A percentile compares a stretch with the other conserved stretches of the same genome.
Conservation (phyloP, 805 yeast genomes). For the Ogataea polymorpha region DNA sequence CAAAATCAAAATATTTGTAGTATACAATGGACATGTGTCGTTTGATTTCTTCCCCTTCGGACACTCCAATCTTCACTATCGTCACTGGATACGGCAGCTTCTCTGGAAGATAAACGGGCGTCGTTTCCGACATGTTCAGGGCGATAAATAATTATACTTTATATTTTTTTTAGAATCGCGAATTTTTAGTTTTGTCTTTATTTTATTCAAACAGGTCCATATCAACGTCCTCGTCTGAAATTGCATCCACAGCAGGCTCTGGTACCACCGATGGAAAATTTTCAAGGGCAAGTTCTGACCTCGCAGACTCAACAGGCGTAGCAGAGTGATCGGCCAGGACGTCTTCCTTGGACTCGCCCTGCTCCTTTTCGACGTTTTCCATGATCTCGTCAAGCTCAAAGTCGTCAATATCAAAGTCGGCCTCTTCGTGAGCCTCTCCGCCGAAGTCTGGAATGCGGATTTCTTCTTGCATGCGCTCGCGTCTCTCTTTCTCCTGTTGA, state of each 20-base stretch:
- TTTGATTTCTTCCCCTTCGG: constrained; percentile 43
- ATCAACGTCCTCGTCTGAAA: constrained; percentile 6
- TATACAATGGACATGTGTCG: constrained; percentile 55
- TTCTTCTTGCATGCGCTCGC: constrained; percentile 26
- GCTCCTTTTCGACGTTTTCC: constrained; percentile 8
- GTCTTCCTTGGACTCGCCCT: not conserved
- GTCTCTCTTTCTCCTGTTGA: constrained; percentile 28
- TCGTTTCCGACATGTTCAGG: constrained; percentile 31
- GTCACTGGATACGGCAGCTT: constrained; percentile 69
- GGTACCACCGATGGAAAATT: too few species aligned
- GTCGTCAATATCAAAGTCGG: constrained; percentile 28
- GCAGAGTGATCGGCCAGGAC: too few species aligned
- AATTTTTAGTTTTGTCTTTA: not conserved
- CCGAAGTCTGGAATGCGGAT: constrained; percentile 17
- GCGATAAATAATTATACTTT: constrained; percentile 3
- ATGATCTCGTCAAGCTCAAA: constrained; percentile 30
- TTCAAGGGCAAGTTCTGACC: too few species aligned
- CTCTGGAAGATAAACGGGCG: constrained; percentile 55
- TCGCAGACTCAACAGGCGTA: too few species aligned
- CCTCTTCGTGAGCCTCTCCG: constrained; percentile 20
- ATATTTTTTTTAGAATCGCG: constrained; percentile 5
- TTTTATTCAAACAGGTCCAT: constrained; percentile 9
- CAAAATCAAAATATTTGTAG: constrained; percentile 67
- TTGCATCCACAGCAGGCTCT: not conserved
- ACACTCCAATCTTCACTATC: constrained; percentile 46